Conservation (phyloP, 176 grass and related monocot species). For the Aegilops bicornis region DNA sequence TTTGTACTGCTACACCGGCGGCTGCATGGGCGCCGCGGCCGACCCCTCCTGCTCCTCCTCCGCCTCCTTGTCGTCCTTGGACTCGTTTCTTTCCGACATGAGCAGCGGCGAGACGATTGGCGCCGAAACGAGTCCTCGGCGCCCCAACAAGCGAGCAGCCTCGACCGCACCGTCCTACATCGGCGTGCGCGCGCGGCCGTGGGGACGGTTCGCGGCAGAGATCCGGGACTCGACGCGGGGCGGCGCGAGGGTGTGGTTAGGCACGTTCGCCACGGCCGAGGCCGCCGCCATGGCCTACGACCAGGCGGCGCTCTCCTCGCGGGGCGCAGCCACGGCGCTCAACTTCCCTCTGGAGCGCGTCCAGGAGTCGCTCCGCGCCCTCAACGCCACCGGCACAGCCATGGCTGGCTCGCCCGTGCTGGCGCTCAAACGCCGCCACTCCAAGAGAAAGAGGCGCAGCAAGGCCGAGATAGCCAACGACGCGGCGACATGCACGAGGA, state of each 20-base stretch:
- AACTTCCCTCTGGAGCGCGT: background rate
- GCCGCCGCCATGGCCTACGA: constrained; percentile 46
- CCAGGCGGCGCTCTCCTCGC: background rate
- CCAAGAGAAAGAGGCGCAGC: background rate
- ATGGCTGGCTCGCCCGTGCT: background rate
- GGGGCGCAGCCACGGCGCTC: background rate
- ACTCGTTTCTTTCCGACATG: background rate
- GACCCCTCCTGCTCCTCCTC: background rate
- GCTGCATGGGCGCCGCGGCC: background rate
- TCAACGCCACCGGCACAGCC: background rate
- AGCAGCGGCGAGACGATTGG: background rate
- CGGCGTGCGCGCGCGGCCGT: background rate
- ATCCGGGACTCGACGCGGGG: constrained; percentile 6
- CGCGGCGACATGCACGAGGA: background rate
- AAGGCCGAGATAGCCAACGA: background rate
- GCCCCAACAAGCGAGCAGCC: background rate
- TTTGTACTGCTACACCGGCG: background rate
- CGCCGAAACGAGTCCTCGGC: accelerated
- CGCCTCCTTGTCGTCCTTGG: too few relatives aligned
- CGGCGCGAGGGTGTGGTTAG: constrained; percentile 76
- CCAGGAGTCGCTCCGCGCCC: background rate
- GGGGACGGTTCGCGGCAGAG: background rate
- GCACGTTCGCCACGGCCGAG: constrained; percentile 80
- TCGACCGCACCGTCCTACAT: background rate
- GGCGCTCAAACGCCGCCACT: constrained; percentile 1